Evolutionary conservation across 2,329 filamentous ascomycete genomes (phyloP).

Genomic region (Thielaviopsis euricoi): DNA sequence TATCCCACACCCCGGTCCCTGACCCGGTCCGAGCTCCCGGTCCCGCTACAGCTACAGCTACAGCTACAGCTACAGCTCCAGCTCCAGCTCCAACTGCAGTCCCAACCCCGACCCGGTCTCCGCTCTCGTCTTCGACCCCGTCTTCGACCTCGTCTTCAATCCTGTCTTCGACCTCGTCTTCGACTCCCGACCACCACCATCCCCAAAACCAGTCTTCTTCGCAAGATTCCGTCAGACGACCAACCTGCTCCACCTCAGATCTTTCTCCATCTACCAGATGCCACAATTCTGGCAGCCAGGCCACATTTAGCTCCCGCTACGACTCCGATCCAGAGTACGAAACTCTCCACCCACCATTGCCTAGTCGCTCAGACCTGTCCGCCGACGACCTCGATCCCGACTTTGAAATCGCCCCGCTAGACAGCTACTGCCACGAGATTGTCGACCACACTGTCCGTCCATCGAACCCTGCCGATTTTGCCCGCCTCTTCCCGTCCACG

Average conservation of each 20-base stretch:
- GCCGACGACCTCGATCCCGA: conserved; percentile 17
- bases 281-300: conserved; percentile 44
- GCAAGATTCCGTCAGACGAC: not conserved
- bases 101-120: too few relatives aligned
- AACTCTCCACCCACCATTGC: conserved; percentile 16
- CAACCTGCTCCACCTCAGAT: conserved; percentile 12
- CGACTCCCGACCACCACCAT: not conserved
- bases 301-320: conserved; percentile 65
- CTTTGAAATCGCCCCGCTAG: conserved; percentile 33
- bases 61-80: not conserved
- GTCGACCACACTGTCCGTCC: conserved; percentile 52
- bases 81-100: too few relatives aligned
- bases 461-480: conserved; percentile 69
- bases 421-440: conserved; percentile 42
- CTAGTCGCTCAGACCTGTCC: conserved; percentile 15
- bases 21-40: conserved; percentile 1
- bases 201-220: not conserved
- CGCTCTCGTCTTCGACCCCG: not conserved
- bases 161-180: not conserved
- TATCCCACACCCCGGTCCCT: too few relatives aligned
- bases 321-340: conserved; percentile 42
- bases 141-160: too few relatives aligned
- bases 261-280: conserved; percentile 25
- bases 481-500: conserved; percentile 69
- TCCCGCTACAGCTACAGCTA: not conserved